Percentiles rank a stretch among this genome's conserved stretches.
phyloP scores from a whole-genome alignment of 768 basidiomycete genomes.

The Leccinum imitatum region DNA sequence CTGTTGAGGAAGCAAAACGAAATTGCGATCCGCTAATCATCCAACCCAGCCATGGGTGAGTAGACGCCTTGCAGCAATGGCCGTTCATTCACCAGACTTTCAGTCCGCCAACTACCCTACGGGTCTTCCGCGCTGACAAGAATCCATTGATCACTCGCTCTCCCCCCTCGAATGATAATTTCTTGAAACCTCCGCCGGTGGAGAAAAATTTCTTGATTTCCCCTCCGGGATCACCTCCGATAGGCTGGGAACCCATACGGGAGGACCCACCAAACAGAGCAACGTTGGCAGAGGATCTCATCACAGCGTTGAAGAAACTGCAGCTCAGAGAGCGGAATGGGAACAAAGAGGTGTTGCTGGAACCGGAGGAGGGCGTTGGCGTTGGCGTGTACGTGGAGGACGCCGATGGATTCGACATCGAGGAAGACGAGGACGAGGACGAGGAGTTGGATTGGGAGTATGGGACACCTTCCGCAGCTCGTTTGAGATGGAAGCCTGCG shows the following conservation, averaged over 20 bases:
- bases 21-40: slow-evolving; percentile 65
- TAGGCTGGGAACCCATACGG: slow-evolving; percentile 90
- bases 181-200: slow-evolving; percentile 68
- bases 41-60: slow-evolving; percentile 53
- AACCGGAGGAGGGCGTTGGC: slow-evolving; percentile 67
- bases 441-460: slow-evolving; percentile 60
- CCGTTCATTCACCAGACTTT: slow-evolving; percentile 10
- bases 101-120: slow-evolving; percentile 52
- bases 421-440: slow-evolving; percentile 20
- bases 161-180: slow-evolving; percentile 27
- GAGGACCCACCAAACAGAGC: slow-evolving; percentile 88
- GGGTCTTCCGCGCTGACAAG: slow-evolving; percentile 74
- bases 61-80: slow-evolving; percentile 13
- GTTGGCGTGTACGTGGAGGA: slow-evolving; percentile 81
- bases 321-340: slow-evolving; percentile 48
- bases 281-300: slow-evolving; percentile 87
- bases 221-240: slow-evolving; percentile 95
- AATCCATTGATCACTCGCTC: slow-evolving; percentile 53
- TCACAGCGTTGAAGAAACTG: slow-evolving; percentile 71
- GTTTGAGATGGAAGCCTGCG: slow-evolving; percentile 48
- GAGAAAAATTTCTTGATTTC: slow-evolving; percentile 98
- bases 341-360: slow-evolving; percentile 57
- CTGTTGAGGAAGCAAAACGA: slow-evolving; percentile 66
- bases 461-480: slow-evolving; percentile 44
- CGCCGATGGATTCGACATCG: slow-evolving; percentile 45